These are phyloP conservation scores for Cercospora brassicicola DNA, from an alignment of 2,329 filamentous ascomycete species.

Conservation along the genomic window DNA sequence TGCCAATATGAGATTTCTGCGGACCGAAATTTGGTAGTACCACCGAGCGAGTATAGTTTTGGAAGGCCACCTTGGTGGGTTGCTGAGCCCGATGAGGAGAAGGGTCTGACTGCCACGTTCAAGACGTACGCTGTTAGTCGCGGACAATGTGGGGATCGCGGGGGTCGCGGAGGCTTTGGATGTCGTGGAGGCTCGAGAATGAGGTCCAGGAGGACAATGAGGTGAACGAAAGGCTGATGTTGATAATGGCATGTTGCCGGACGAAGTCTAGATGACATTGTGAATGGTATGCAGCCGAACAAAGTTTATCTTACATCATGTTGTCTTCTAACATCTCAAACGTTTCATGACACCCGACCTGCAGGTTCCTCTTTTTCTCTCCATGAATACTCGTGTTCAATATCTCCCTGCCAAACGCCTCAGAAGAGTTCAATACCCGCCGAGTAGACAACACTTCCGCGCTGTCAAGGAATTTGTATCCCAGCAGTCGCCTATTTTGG, in stretches of 20 bases:
- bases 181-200: neutral
- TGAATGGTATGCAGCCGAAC: neutral
- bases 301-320: neutral
- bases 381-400: neutral
- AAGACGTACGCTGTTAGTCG: conserved; percentile 2
- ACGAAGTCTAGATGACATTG: neutral
- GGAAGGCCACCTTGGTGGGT: neutral
- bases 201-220: neutral
- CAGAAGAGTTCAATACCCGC: neutral
- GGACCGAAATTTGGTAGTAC: conserved; percentile 3
- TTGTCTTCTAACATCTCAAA: neutral
- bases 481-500: neutral
- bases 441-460: neutral
- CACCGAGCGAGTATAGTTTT: neutral
- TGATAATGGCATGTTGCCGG: neutral
- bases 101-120: neutral
- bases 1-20: neutral
- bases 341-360: neutral
- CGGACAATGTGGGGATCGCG: neutral
- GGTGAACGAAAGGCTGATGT: neutral
- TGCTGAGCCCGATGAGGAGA: neutral
- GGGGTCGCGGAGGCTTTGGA: neutral
- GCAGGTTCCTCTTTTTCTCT: neutral
- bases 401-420: neutral
- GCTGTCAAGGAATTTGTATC: neutral